Evolutionary conservation across 2,329 filamentous ascomycete species (phyloP).

Genomic region (Xylaria sp.): DNA sequence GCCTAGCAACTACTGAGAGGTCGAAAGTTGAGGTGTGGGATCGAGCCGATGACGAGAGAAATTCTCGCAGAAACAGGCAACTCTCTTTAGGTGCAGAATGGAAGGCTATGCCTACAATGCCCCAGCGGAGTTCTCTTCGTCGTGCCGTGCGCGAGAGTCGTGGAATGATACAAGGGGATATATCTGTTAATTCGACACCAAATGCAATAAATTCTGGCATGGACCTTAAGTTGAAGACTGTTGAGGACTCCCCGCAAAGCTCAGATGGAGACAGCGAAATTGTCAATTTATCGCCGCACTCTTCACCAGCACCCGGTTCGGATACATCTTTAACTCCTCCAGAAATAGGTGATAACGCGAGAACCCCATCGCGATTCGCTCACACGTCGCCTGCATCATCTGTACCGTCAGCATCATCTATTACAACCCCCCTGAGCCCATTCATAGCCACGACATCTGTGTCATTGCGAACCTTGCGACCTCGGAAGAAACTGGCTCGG

Average conservation of each 20-base stretch:
- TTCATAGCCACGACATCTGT: background rate
- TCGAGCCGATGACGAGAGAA: no score
- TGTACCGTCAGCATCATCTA: background rate
- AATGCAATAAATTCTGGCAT: background rate
- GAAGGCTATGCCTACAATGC: background rate
- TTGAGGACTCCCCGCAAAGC: background rate
- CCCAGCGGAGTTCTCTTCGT: slow-evolving; percentile 32
- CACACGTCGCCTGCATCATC: background rate
- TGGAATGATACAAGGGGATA: background rate
- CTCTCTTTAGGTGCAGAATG: background rate
- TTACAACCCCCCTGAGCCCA: background rate
- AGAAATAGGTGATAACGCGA: background rate
- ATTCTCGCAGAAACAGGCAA: background rate
- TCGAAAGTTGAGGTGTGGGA: background rate
- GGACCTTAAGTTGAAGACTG: background rate
- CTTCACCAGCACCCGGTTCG: background rate
- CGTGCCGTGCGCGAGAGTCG: slow-evolving; percentile 26
- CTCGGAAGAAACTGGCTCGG: background rate
- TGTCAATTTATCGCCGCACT: background rate
- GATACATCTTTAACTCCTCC: background rate
- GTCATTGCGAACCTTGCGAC: background rate
- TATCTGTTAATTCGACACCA: background rate
- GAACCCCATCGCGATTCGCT: background rate
- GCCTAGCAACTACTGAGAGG: background rate
- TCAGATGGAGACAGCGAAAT: background rate